Evolutionary conservation across 2,329 filamentous ascomycete species (phyloP).

Genomic region (Truncatella angustata): DNA sequence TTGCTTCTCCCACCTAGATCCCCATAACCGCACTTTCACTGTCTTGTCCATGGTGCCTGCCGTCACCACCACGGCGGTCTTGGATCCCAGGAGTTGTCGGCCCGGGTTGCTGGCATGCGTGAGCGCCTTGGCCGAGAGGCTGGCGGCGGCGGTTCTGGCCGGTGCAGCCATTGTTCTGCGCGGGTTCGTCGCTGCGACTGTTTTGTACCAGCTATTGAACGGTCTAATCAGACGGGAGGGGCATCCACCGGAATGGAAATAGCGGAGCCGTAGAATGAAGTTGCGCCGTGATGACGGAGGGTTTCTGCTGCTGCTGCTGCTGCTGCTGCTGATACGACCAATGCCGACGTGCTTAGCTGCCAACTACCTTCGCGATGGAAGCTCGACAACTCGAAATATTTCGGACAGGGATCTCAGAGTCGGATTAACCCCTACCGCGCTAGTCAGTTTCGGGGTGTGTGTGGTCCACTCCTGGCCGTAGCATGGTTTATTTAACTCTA

Average conservation of each 20-base stretch:
- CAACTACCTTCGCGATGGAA: not conserved
- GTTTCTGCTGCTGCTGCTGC: too few relatives aligned
- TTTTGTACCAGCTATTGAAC: too few relatives aligned
- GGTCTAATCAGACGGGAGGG: too few relatives aligned
- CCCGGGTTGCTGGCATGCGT: conserved; percentile 36
- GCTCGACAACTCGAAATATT: conserved; percentile 9
- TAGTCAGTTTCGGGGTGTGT: not conserved
- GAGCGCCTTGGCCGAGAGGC: conserved; percentile 16
- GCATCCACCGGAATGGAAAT: too few relatives aligned
- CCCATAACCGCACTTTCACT: conserved; percentile 73
- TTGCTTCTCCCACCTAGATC: conserved; percentile 68
- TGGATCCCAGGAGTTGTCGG: conserved; percentile 48
- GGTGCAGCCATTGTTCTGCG: conserved; percentile 4
- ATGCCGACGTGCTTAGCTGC: too few relatives aligned
- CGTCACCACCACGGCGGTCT: conserved; percentile 68
- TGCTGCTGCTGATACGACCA: too few relatives aligned
- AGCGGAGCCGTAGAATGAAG: too few relatives aligned
- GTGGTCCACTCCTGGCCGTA: not conserved
- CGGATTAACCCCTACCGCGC: conserved; percentile 11
- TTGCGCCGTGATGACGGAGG: too few relatives aligned
- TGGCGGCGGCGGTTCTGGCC: conserved; percentile 4
- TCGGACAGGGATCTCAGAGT: conserved; percentile 3
- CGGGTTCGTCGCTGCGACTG: too few relatives aligned
- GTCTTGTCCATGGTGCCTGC: conserved; percentile 76
- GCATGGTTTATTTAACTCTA: too few relatives aligned